A percentile compares a stretch with the other conserved stretches of the same genome.
Conservation (phyloP, 352 stramenopile species). For the Phytophthora podocarpi region DNA sequence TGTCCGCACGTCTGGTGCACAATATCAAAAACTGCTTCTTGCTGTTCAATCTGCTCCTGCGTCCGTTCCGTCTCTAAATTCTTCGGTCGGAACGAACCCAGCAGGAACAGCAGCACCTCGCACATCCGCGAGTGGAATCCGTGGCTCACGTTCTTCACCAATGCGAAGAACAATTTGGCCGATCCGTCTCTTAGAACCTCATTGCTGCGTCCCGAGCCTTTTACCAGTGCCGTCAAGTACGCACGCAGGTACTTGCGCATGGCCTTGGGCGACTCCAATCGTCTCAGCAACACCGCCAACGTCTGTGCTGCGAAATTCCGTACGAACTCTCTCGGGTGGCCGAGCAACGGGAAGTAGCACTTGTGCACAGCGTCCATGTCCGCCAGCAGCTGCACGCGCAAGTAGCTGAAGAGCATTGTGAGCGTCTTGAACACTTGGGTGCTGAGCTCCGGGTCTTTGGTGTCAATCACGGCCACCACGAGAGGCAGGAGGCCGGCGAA, state of each 20-base stretch:
- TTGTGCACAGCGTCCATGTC: slow-evolving; percentile 92
- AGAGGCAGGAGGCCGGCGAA: slow-evolving; percentile 67
- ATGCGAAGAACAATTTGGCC: slow-evolving; percentile 85
- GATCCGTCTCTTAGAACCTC: slow-evolving; percentile 80
- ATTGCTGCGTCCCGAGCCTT: slow-evolving; percentile 62
- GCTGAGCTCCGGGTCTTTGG: slow-evolving; percentile 88
- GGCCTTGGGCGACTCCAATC: slow-evolving; percentile 76
- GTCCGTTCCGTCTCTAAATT: slow-evolving; percentile 4
- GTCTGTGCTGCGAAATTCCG: slow-evolving; percentile 91
- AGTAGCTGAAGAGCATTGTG: slow-evolving; percentile 89
- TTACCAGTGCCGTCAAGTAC: slow-evolving; percentile 80
- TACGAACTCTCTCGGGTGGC: slow-evolving; percentile 84
- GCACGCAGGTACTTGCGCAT: slow-evolving; percentile 79
- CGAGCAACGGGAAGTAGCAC: slow-evolving; percentile 90
- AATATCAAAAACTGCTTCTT: slow-evolving; percentile 64
- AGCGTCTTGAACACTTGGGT: slow-evolving; percentile 92
- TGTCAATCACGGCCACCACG: slow-evolving; percentile 82
- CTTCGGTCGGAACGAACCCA: slow-evolving; percentile 75
- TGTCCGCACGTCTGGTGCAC: slow-evolving; percentile 66
- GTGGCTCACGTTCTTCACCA: slow-evolving; percentile 85
- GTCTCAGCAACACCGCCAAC: slow-evolving; percentile 80
- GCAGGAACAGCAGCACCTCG: slow-evolving; percentile 75
- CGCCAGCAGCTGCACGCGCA: slow-evolving; percentile 80
- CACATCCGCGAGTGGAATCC: slow-evolving; percentile 88
- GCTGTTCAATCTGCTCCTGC: slow-evolving; percentile 29